A percentile compares a stretch with the other conserved stretches of the same genome.
Conservation (phyloP, 371 early-diverging fungal genomes). For the Mucor irregularis region DNA sequence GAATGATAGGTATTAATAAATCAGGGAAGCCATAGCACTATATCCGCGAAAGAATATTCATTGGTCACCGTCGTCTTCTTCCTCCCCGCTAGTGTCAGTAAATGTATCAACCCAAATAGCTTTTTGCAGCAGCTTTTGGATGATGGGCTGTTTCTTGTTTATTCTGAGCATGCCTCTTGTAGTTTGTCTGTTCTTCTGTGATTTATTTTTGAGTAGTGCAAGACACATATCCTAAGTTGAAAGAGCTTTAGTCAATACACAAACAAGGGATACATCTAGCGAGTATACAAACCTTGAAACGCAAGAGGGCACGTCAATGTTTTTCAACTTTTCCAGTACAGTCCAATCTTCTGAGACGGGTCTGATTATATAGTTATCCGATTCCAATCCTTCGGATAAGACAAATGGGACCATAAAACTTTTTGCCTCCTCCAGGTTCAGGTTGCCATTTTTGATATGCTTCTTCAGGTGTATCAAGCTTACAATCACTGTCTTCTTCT, state of each 20-base stretch:
- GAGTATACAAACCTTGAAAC: too few relatives aligned
- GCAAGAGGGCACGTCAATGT: constrained; percentile 15
- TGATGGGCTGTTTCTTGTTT: constrained; percentile 10
- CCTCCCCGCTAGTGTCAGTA: constrained; percentile 7
- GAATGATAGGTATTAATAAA: background rate
- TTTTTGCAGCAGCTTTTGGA: constrained; percentile 8
- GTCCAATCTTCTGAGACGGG: constrained; percentile 16
- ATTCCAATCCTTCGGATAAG: constrained; percentile 15
- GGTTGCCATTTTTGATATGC: constrained; percentile 6
- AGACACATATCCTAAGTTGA: constrained; percentile 15
- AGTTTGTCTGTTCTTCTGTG: constrained; percentile 15
- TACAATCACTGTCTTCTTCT: constrained; percentile 13
- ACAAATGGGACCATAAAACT: constrained; percentile 11
- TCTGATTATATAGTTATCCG: constrained; percentile 20
- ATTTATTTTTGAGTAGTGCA: constrained; percentile 10
- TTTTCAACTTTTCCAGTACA: constrained; percentile 16
- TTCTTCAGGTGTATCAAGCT: constrained; percentile 5
- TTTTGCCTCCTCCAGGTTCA: constrained; percentile 13
- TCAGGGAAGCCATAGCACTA: background rate
- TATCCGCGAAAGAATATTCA: constrained; percentile 12
- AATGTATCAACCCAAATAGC: constrained; percentile 16
- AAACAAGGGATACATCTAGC: constrained; percentile 15
- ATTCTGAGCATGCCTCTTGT: constrained; percentile 14
- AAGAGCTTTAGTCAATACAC: constrained; percentile 15
- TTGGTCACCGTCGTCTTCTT: constrained; percentile 12